Base-by-base conservation (phyloP, 2,329 filamentous ascomycete species). In the Penicillium polonicum region DNA sequence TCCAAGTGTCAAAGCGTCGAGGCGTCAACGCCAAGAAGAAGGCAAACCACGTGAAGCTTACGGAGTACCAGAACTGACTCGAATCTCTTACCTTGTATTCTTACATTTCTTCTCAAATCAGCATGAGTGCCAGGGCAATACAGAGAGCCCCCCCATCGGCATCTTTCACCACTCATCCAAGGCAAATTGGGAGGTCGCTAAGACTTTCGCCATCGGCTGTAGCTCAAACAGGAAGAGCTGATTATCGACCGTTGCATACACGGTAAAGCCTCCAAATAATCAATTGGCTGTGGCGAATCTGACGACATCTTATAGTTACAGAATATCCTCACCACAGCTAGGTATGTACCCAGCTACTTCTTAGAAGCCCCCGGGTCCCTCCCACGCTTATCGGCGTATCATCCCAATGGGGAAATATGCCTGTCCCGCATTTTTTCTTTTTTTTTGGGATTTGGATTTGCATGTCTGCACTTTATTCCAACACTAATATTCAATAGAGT, bases 401-500 rank as follows among this genome's bases (percentile, higher is more conserved):
- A 52, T 41, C 55, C 55, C 36, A 57, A 57, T 48, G 50, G 36
- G 55, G 55, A 57, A 55, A 55, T 38, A 58, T 49, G 23, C 25
- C 33, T 51, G 57, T 53, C 51, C 53, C 59, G 57, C 59, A 50
- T 27, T 55, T 33, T 53, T 43, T 50, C 48, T 43, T 50, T 55
- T 41, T 43, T 46, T 33, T 46, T 48, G 19, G 21, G 21, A 23
- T 38, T n/a, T n/a, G 8, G 10, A 52, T 49, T 39, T 25, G 25
- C 59, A 33, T 45, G 35, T 29, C 35, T 51, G 10, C 49, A 21
- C 36, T 42, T 31, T 7, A 25, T 31, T 25, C 19, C 15, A 54
- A 29, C 13, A 56, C 52, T 65, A 57, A 58, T 17, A 15, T 25
- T 17, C 17, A 46, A 13, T 58, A 65, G 64, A 38, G 13, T 27